Evolutionary conservation across 768 basidiomycete species (phyloP).

Genomic region (Mycena vulgaris): DNA sequence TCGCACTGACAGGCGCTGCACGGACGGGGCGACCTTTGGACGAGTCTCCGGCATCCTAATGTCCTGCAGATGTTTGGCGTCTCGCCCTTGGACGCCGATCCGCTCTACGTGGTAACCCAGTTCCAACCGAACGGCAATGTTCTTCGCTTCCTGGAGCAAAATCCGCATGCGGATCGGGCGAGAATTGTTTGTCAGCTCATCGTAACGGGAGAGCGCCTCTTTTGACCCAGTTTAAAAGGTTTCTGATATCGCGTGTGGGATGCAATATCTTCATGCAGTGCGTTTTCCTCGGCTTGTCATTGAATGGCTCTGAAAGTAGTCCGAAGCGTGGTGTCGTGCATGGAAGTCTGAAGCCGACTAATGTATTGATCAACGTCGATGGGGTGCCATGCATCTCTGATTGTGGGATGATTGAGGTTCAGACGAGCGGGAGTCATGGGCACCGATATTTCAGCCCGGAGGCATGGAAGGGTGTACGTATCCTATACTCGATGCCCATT

Average conservation of each 20-base stretch:
- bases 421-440: conserved; percentile 37
- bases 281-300: background rate
- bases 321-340: conserved; percentile 43
- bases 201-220: background rate
- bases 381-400: conserved; percentile 41
- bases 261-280: conserved; percentile 45
- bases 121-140: conserved; percentile 41
- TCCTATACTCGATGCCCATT: background rate
- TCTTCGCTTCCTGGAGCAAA: conserved; percentile 37
- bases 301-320: background rate
- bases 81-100: conserved; percentile 41
- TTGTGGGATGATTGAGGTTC: conserved; percentile 43
- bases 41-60: conserved; percentile 39
- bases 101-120: conserved; percentile 40
- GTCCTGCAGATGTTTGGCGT: conserved; percentile 44
- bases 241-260: conserved; percentile 42
- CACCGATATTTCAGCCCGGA: conserved; percentile 48
- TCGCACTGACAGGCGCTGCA: conserved; percentile 31
- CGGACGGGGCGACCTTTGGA: conserved; percentile 41
- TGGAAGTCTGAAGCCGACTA: conserved; percentile 44
- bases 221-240: conserved; percentile 31
- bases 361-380: conserved; percentile 40
- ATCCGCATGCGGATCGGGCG: conserved; percentile 39
- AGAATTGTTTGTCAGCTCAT: conserved; percentile 35
- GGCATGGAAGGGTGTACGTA: conserved; percentile 47